Base-by-base conservation (phyloP, 176 grass and related monocot genomes). In the Triticum aestivum region DNA sequence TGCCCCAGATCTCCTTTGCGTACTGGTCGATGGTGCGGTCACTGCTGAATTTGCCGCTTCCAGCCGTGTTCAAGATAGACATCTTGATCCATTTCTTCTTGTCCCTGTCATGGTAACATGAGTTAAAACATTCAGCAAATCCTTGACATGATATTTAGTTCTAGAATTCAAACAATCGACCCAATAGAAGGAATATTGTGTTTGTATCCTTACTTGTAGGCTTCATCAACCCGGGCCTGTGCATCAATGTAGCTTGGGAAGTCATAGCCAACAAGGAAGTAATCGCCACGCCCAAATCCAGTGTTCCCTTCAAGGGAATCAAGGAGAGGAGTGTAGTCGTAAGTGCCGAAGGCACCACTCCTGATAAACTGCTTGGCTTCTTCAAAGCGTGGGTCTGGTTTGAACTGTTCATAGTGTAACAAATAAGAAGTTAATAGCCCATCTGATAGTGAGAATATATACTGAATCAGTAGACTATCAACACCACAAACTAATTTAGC, bases 251-350 rank as follows among this genome's bases (percentile, higher is more conserved):
- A 99, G 85, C 94, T 85, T 87, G 97, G 87, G 80, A 99, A 99
- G 90, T 99, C 97, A 84, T 91, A 87, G 56, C 97, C 97, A 89
- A 99, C 97, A 64, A 99, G 94, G 77, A 99, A 99, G 92, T 99
- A 99, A 42, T 99, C 97, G 58, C 94, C 97, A 89, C 92, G 90
- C 8, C 97, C 97, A 87, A 93, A 99, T 85, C 97, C 92, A 77
- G 92, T 93, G 77, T 97, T 87, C 79, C 94, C 94, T 94, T 99
- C 97, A 70, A 97, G 83, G 30, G 94, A 99, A 91, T 92, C 92
- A 83, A 99, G 91, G 81, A 99, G 97, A 82, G 94, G 90, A 29
- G 58, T 78, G 76, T 99, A 97, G 85, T 99, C 82, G 59, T 94
- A 99, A 27, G 84, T 88, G 63, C 97, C 97, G 87, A 99, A 99